Evolutionary conservation across 2,329 filamentous ascomycete genomes (phyloP).

Genomic region (Cladosporium colombiae): DNA sequence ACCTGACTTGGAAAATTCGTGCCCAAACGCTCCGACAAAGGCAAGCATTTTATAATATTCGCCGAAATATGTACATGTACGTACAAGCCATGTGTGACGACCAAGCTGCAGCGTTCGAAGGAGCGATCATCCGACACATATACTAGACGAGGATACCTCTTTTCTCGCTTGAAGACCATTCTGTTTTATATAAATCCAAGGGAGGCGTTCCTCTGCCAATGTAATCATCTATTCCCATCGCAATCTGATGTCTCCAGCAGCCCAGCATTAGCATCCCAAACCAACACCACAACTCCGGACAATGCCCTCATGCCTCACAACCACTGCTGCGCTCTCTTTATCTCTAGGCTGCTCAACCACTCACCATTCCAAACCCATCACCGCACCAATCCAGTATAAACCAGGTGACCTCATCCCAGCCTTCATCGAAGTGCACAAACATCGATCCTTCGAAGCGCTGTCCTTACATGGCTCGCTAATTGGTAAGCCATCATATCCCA

Average conservation of each 20-base stretch:
- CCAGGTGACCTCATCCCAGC: conserved; percentile 18
- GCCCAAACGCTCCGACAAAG: not conserved
- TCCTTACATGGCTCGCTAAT: conserved; percentile 9
- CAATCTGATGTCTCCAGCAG: not conserved
- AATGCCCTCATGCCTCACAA: conserved; percentile 1
- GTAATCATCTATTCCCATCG: not conserved
- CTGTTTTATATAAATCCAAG: too few relatives aligned
- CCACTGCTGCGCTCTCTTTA: not conserved
- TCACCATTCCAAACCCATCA: not conserved
- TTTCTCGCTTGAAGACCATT: not conserved
- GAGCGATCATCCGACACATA: not conserved
- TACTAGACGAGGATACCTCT: not conserved
- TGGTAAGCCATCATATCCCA: not conserved
- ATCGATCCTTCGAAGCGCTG: conserved; percentile 7
- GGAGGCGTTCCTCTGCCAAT: too few relatives aligned
- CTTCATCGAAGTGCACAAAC: conserved; percentile 3
- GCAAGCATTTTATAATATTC: not conserved
- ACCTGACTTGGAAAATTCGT: not conserved
- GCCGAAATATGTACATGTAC: not conserved
- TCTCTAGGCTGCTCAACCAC: conserved; percentile 46
- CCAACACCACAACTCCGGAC: not conserved
- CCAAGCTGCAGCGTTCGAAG: not conserved
- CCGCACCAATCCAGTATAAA: not conserved
- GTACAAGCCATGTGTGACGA: not conserved
- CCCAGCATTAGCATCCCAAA: not conserved